Base-by-base conservation (phyloP, 2,329 filamentous ascomycete species). In the Pyrenophora seminiperda region DNA sequence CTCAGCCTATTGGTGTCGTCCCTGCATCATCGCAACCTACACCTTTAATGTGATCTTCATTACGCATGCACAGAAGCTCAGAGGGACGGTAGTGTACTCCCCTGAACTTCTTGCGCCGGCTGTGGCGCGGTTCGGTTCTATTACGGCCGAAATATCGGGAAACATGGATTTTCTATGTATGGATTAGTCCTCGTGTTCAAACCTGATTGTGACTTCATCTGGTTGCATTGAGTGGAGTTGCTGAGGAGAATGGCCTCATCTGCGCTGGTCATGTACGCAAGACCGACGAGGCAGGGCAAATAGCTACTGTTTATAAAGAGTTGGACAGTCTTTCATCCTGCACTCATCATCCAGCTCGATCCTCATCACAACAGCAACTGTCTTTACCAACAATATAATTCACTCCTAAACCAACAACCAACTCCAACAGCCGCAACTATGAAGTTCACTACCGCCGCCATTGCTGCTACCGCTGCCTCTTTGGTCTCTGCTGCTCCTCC, bases 171-270 rank as follows among this genome's bases (percentile, higher is more conserved):
- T 49, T 50, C 37, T 33, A 38, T 34, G 36, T 33, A 38, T 34
- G 36, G 51, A 33, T 33, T 17, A 20, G 27, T 32, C 15, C 50
- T 61, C 52, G 58, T 60, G 41, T 58, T 53, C 14, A n/a, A 27
- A 32, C 15, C 22, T 27, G 14, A 59, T 59, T 59, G 56, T 50
- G 30, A 63, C 46, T 47, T 63, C 62, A 63, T 58, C 53, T 29
- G 6, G 53, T 58, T 56, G 44, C 54, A 59, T 39, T 49, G 38
- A 42, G 24, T 29, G 33, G 34, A 17, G 22, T n/a, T 14, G 54
- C 53, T 53, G 33, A 54, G 45, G 39, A 48, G 45, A 50, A 48
- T 45, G 55, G 49, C 54, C 50, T 57, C 56, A 44, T 37, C 27
- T 32, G 29, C 17, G 44, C 15, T 45, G 24, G 31, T 7, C 14